Conservation (phyloP, 2,329 filamentous ascomycete genomes). For the Dactylellina parvicollis region DNA sequence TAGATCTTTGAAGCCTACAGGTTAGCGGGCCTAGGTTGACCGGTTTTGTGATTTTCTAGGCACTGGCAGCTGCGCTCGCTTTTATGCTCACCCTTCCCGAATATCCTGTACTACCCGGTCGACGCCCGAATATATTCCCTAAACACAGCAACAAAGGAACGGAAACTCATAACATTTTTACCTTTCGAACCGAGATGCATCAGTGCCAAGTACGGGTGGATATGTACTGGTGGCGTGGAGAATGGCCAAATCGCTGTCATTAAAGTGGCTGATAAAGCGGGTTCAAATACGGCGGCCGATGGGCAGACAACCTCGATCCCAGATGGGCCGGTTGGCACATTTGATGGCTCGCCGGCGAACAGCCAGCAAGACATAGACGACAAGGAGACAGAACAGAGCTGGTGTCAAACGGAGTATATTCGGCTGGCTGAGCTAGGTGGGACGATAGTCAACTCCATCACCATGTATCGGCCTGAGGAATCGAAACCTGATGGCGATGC, state of each 20-base stretch:
- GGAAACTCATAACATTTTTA: constrained; percentile 76
- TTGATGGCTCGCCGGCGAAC: constrained; percentile 59
- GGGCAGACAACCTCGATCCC: constrained; percentile 59
- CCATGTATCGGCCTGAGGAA: constrained; percentile 68
- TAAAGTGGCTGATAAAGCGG: constrained; percentile 63
- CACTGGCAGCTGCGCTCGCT: constrained; percentile 92
- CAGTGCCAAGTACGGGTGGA: constrained; percentile 84
- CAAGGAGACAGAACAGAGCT: constrained; percentile 25
- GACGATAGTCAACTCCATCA: constrained; percentile 74
- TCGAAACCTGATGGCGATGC: constrained; percentile 66
- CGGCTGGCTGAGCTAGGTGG: constrained; percentile 66
- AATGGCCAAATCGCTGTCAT: constrained; percentile 87
- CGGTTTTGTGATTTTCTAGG: constrained; percentile 62
- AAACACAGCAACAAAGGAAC: constrained; percentile 74
- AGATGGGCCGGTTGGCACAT: constrained; percentile 59
- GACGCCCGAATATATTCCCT: constrained; percentile 78
- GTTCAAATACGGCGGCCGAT: background rate
- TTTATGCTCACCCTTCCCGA: constrained; percentile 79
- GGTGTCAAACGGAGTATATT: constrained; percentile 46
- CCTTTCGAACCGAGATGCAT: constrained; percentile 83
- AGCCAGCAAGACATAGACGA: constrained; percentile 28
- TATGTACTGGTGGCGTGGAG: constrained; percentile 86
- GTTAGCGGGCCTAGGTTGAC: background rate
- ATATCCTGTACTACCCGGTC: constrained; percentile 85
- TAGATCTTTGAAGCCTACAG: background rate